A percentile compares a stretch with the other conserved stretches of the same genome.
phyloP scores from a whole-genome alignment of 345 rosid species.

The Camelina sativa region DNA sequence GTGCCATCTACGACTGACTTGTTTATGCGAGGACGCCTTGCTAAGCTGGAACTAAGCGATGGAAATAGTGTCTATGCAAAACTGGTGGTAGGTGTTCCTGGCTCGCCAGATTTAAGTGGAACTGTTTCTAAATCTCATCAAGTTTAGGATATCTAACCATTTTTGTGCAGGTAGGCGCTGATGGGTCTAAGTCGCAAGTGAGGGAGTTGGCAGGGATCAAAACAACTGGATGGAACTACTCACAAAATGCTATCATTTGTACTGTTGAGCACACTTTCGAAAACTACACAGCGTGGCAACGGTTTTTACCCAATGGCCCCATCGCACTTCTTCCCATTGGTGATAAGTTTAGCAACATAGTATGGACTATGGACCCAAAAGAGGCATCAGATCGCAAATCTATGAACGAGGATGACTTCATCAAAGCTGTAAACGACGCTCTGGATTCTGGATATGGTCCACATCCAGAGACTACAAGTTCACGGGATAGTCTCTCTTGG shows the following conservation, averaged over 20 bases:
- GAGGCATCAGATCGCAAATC: constrained; percentile 66
- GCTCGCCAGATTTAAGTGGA: background rate
- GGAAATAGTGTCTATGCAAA: constrained; percentile 75
- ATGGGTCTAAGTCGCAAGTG: constrained; percentile 88
- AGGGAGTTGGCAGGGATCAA: constrained; percentile 84
- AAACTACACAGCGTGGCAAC: constrained; percentile 87
- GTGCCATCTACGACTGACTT: constrained; percentile 49
- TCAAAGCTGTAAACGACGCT: constrained; percentile 78
- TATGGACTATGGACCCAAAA: constrained; percentile 91
- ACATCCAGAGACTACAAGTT: constrained; percentile 66
- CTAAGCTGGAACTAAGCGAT: constrained; percentile 77
- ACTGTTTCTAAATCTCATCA: background rate
- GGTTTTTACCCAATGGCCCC: constrained; percentile 92
- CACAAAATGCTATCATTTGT: constrained; percentile 90
- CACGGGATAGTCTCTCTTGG: constrained; percentile 62
- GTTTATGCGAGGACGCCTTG: constrained; percentile 56
- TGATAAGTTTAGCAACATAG: constrained; percentile 87
- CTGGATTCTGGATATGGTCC: constrained; percentile 85
- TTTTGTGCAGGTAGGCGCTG: constrained; percentile 80
- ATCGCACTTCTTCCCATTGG: constrained; percentile 88
- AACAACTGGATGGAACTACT: constrained; percentile 88
- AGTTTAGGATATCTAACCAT: background rate
- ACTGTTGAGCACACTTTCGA: constrained; percentile 80
- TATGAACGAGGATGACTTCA: constrained; percentile 79
- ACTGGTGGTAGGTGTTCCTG: constrained; percentile 71